Evolutionary conservation across 148 eudicot species (phyloP), one percentile per base, ranked within the genome.

Genomic region (Camellia granthamiana): DNA sequence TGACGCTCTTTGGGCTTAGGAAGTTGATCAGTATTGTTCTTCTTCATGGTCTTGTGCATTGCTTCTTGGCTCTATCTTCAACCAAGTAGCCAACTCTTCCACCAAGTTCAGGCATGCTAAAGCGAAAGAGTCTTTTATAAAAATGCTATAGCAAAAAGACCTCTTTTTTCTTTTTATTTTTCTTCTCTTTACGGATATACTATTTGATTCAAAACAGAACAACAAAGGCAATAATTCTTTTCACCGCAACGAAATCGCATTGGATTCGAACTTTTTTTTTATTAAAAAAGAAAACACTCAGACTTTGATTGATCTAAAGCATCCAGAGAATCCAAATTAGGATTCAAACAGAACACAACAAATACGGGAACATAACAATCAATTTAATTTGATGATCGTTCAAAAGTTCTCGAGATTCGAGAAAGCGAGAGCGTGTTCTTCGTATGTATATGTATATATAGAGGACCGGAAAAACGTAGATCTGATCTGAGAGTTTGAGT

Each of bases 1-100:
- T 91, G 94, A 56, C 98, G 89, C 77, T 86, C 92, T 72, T 93
- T 95, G 81, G 88, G 86, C 83, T 88, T 89, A 0, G 83, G 80
- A 65, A 49, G 78, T 78, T 81, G 84, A 82, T 74, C 80, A 74
- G 74, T 83, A 72, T 67, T 63, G 83, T 38, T 80, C 30, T 72
- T 77, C 83, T 82, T 91, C 88, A 81, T 81, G 87, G 83, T 78
- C 59, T 67, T 84, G 85, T 67, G 79, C 83, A 80, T 75, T 66
- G 68, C 56, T 65, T 65, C 16, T 30, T 30, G 38, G 58, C 78
- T 83, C 81, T 69, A 18, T 74, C 51, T 74, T 78, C 69, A 65
- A 66, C 56, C 52, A n/a, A 19, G 66, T 80, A 67, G 64, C 77
- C 69, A 74, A 74, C 69, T 66, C 67, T 46, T 59, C 44, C 61